phyloP scores from a whole-genome alignment of 2,329 filamentous ascomycete species.

The Fusarium napiforme region DNA sequence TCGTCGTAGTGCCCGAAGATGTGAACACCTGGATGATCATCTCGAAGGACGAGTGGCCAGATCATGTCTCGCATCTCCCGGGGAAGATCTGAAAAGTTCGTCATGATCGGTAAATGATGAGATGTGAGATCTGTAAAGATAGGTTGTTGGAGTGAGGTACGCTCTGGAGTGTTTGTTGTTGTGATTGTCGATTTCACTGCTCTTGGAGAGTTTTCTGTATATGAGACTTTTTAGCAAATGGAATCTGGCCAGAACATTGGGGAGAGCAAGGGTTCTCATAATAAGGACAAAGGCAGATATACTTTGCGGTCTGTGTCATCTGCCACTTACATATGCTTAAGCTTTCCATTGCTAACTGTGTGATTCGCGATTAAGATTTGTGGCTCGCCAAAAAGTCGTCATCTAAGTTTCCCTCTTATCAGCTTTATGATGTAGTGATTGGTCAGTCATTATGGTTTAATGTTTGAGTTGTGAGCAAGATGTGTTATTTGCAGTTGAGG shows the following conservation, averaged over 20 bases:
- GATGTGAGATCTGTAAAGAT: too few species aligned
- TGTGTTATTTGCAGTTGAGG: too few species aligned
- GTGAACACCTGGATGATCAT: background rate
- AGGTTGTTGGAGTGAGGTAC: too few species aligned
- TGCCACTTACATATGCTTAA: background rate
- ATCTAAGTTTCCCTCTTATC: too few species aligned
- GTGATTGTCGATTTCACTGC: background rate
- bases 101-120: background rate
- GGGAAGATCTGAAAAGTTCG: background rate
- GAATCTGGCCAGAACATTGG: background rate
- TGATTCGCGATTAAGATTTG: background rate
- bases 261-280: background rate
- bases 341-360: background rate
- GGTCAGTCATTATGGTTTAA: too few species aligned
- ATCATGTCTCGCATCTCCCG: conserved; percentile 19
- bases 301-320: background rate
- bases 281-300: background rate
- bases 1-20: background rate
- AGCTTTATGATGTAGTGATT: too few species aligned
- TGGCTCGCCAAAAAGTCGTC: too few species aligned
- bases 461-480: too few species aligned
- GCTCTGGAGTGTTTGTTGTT: background rate
- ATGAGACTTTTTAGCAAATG: background rate
- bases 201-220: background rate
- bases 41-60: background rate